phyloP scores from a whole-genome alignment of 495 filamentous ascomycete genomes.

The Usnea hakonensis region DNA sequence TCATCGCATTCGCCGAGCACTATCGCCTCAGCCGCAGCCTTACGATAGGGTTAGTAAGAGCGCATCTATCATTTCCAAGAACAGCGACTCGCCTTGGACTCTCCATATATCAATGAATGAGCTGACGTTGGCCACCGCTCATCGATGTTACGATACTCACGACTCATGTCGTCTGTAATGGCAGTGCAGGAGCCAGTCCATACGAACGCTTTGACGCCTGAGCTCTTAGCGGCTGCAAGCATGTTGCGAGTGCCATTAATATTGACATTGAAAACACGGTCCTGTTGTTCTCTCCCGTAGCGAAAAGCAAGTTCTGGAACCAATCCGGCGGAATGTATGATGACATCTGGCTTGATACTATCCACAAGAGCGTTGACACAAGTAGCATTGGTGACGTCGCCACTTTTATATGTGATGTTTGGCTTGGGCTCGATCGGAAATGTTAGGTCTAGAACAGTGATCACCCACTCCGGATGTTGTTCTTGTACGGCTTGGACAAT shows the following conservation, averaged over 20 bases:
- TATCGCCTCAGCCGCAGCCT: slow-evolving; percentile 49
- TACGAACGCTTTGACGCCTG: slow-evolving; percentile 48
- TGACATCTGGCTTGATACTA: slow-evolving; percentile 32
- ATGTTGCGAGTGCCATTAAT: slow-evolving; percentile 52
- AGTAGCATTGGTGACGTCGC: slow-evolving; percentile 32
- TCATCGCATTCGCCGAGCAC: slow-evolving; percentile 43
- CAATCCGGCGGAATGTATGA: slow-evolving; percentile 43
- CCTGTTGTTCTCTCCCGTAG: slow-evolving; percentile 34
- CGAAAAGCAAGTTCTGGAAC: slow-evolving; percentile 37
- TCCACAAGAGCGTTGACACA: slow-evolving; percentile 30
- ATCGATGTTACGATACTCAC: slow-evolving; percentile 46
- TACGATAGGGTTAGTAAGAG: slow-evolving; percentile 16
- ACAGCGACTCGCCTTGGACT: slow-evolving; percentile 43
- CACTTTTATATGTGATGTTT: slow-evolving; percentile 29
- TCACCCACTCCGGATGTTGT: slow-evolving; percentile 36
- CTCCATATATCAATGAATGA: slow-evolving; percentile 48
- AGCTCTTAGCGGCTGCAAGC: slow-evolving; percentile 41
- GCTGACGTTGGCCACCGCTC: slow-evolving; percentile 44
- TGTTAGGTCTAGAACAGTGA: slow-evolving; percentile 39
- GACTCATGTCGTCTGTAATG: slow-evolving; percentile 46
- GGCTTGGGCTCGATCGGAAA: slow-evolving; percentile 30
- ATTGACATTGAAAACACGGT: slow-evolving; percentile 43
- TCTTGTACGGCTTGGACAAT: slow-evolving; percentile 37
- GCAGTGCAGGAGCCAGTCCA: slow-evolving; percentile 51
- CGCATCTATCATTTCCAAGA: neutral